These are phyloP conservation scores for Fusarium nelsonii DNA, from an alignment of 2,329 filamentous ascomycete species.

Conservation along the genomic window DNA sequence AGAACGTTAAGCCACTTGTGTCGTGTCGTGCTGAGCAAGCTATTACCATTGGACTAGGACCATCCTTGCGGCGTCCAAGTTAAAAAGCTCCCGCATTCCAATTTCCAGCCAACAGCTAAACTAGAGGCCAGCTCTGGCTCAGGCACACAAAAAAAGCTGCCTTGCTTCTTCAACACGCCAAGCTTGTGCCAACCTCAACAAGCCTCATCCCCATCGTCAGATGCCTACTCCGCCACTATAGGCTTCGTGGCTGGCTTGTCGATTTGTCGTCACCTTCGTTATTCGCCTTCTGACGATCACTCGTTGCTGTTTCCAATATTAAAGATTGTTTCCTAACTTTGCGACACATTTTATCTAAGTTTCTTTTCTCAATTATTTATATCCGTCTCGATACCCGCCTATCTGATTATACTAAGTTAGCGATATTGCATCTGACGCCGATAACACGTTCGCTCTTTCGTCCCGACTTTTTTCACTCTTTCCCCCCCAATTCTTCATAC, in stretches of 20 bases:
- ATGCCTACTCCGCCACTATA: constrained; percentile 48
- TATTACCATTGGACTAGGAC: constrained; percentile 39
- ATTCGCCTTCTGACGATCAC: constrained; percentile 33
- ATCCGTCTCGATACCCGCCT: constrained; percentile 12
- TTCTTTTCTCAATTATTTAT: background rate
- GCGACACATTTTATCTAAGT: constrained; percentile 1
- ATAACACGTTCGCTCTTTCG: constrained; percentile 41
- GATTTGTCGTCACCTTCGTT: constrained; percentile 43
- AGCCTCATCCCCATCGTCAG: constrained; percentile 49
- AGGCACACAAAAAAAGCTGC: constrained; percentile 39
- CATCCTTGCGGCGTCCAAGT: constrained; percentile 30
- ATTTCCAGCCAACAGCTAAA: background rate
- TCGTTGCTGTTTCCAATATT: constrained; percentile 10
- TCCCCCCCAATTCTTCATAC: constrained; percentile 6
- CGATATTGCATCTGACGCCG: constrained; percentile 11
- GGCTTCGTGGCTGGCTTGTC: constrained; percentile 47
- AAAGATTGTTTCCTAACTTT: constrained; percentile 21
- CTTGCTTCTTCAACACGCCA: constrained; percentile 30
- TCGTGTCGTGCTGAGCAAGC: constrained; percentile 18
- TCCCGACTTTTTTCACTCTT: constrained; percentile 22
- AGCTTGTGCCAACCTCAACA: constrained; percentile 44
- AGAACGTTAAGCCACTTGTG: constrained; percentile 26
- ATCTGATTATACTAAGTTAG: constrained; percentile 17
- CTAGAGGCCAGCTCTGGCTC: constrained; percentile 7
- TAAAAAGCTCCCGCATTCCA: constrained; percentile 31